Conservation (phyloP, 164 flowering plant genomes). For the Chloranthus sessilifolius region DNA sequence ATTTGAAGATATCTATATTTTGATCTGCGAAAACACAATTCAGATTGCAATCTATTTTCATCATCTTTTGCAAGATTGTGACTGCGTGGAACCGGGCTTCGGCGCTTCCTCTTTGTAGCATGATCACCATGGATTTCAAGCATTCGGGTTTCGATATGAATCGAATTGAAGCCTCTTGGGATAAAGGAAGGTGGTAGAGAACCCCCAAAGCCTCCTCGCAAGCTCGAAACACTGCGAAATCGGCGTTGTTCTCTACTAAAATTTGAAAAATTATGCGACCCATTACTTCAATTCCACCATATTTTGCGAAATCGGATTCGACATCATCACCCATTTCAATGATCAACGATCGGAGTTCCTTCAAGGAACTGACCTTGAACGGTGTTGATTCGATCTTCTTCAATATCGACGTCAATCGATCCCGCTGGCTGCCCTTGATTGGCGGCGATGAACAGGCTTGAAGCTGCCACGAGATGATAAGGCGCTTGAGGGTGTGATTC, state of each 20-base stretch:
- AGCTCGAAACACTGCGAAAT: constrained; percentile 43
- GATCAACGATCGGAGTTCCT: constrained; percentile 33
- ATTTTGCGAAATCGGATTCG: constrained; percentile 25
- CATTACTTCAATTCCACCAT: constrained; percentile 39
- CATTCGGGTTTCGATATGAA: constrained; percentile 33
- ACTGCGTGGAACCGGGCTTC: constrained; percentile 43
- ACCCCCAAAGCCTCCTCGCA: constrained; percentile 54
- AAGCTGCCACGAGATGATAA: constrained; percentile 46
- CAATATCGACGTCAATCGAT: constrained; percentile 37
- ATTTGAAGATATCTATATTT: constrained; percentile 40
- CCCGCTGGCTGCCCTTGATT: too few species aligned
- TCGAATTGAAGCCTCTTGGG: constrained; percentile 15
- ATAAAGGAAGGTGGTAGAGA: constrained; percentile 28
- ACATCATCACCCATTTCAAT: constrained; percentile 24
- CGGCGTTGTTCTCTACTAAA: constrained; percentile 19
- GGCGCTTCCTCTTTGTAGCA: constrained; percentile 50
- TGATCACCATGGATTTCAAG: constrained; percentile 33
- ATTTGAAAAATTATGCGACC: constrained; percentile 26
- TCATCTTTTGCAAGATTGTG: constrained; percentile 24
- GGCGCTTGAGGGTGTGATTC: constrained; percentile 55
- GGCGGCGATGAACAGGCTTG: constrained; percentile 8
- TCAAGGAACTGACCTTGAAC: constrained; percentile 40
- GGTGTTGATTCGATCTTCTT: constrained; percentile 35
- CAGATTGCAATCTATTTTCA: constrained; percentile 26
- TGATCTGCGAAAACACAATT: constrained; percentile 28